A percentile compares a stretch with the other conserved stretches of the same genome.
phyloP scores from a whole-genome alignment of 345 rosid species.

The Gossypium australe region DNA sequence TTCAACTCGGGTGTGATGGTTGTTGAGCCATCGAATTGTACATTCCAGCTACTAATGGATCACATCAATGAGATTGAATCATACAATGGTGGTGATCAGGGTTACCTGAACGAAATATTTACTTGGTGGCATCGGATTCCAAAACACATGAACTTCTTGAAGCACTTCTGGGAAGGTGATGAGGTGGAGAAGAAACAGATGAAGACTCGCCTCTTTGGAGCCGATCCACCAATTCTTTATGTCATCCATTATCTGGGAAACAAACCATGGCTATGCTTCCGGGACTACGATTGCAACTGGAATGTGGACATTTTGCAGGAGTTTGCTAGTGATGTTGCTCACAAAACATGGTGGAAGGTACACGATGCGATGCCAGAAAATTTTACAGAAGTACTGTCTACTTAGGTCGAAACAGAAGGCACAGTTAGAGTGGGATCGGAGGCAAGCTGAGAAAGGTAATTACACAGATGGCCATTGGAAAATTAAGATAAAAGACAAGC shows the following conservation, averaged over 20 bases:
- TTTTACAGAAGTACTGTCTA: conserved; percentile 61
- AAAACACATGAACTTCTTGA: conserved; percentile 87
- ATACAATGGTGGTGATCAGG: conserved; percentile 94
- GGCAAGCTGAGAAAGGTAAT: conserved; percentile 74
- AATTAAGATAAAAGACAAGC: conserved; percentile 65
- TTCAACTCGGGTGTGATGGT: conserved; percentile 93
- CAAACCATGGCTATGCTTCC: conserved; percentile 87
- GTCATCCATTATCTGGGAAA: conserved; percentile 79
- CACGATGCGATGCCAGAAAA: conserved; percentile 77
- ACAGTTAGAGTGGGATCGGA: conserved; percentile 80
- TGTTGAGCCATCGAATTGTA: conserved; percentile 76
- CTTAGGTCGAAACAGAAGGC: conserved; percentile 82
- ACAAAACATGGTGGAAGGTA: conserved; percentile 79
- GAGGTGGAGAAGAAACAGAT: conserved; percentile 60
- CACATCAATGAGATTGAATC: conserved; percentile 78
- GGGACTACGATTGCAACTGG: conserved; percentile 97
- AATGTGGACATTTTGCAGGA: conserved; percentile 74
- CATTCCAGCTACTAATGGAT: conserved; percentile 79
- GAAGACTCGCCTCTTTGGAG: conserved; percentile 69
- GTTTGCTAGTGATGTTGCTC: conserved; percentile 84
- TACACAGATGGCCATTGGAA: conserved; percentile 82
- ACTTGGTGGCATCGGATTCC: conserved; percentile 99
- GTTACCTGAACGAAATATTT: conserved; percentile 81
- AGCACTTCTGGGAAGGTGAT: conserved; percentile 96
- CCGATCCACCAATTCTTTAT: conserved; percentile 76